phyloP scores from a whole-genome alignment of 352 stramenopile genomes.

The Aphanomyces invadans region DNA sequence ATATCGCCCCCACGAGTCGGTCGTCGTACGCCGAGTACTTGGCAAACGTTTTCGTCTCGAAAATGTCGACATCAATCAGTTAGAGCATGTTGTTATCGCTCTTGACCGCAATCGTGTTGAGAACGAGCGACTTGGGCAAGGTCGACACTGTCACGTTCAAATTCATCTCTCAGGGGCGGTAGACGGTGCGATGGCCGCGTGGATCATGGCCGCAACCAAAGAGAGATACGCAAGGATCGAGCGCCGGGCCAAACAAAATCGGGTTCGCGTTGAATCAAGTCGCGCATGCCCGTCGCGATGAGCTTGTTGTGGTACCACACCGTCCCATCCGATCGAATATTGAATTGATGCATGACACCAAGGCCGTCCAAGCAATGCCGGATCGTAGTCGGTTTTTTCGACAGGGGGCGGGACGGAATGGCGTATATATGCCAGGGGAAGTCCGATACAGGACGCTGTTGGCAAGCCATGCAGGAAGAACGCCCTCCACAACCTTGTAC shows the following conservation, averaged over 20 bases:
- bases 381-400: background rate
- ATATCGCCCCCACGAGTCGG: background rate
- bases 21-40: background rate
- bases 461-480: background rate
- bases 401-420: background rate
- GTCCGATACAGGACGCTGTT: slow-evolving; percentile 4
- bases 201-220: slow-evolving; percentile 8
- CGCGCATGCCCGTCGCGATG: background rate
- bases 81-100: slow-evolving; percentile 6
- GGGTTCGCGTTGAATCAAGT: background rate
- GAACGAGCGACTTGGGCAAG: background rate
- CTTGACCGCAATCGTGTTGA: slow-evolving; percentile 7
- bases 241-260: background rate
- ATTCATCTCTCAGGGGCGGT: background rate
- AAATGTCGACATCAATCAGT: slow-evolving; percentile 5
- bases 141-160: background rate
- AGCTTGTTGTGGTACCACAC: slow-evolving; percentile 10
- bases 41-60: background rate
- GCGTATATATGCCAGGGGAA: background rate
- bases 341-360: slow-evolving; percentile 5
- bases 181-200: background rate
- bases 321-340: background rate
- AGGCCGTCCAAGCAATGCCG: slow-evolving; percentile 6
- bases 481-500: background rate
- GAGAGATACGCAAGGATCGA: slow-evolving; percentile 5